Base-by-base conservation (phyloP, 2,329 filamentous ascomycete genomes). In the Erysiphe neolycopersici region DNA sequence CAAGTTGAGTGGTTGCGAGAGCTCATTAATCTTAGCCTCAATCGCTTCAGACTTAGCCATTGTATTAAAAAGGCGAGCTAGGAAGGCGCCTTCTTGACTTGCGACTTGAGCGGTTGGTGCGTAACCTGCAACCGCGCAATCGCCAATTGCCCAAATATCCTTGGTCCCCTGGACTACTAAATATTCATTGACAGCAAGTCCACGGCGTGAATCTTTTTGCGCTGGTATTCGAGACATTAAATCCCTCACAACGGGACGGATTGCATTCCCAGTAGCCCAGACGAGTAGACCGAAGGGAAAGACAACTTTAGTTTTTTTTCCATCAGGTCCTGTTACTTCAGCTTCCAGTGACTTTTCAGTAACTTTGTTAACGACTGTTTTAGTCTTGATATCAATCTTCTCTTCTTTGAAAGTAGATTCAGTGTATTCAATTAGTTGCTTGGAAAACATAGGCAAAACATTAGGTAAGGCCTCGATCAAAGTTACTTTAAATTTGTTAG, bases 391-490 rank as follows among this genome's bases (percentile, higher is more conserved):
- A 54, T 82, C 77, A 59, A 98, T 98, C 59, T 84, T 85, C 64
- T 98, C 89, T 67, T 98, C 89, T 65, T 92, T 89, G 68, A 98
- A 91, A 40, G 87, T 94, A 63, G 85, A 87, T 66, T 98, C 89
- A 53, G 89, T 98, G 69, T 98, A 98, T 57, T 98, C 89, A 58
- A 98, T 95, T 57, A 98, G 69, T 63, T 93, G 84, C 72, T 95
- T 95, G 60, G 83, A 93, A 71, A 98, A 98, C 70, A 85, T 92
- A 55, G 89, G 89, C 51, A 98, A 72, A 43, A 93, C 85, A 61
- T 91, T 94, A 54, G 89, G 89, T 31, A 98, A 73, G 48, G 89
- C 89, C 66, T 98, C 89, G 51, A 98, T 87, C 41, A 98, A 76
- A 46, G 89, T 98, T 50, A 98, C 87, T 62, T 85, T 81, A 75